Evolutionary conservation across 208 protist genomes (phyloP).

Genomic region (Wallacemonas sp.): DNA sequence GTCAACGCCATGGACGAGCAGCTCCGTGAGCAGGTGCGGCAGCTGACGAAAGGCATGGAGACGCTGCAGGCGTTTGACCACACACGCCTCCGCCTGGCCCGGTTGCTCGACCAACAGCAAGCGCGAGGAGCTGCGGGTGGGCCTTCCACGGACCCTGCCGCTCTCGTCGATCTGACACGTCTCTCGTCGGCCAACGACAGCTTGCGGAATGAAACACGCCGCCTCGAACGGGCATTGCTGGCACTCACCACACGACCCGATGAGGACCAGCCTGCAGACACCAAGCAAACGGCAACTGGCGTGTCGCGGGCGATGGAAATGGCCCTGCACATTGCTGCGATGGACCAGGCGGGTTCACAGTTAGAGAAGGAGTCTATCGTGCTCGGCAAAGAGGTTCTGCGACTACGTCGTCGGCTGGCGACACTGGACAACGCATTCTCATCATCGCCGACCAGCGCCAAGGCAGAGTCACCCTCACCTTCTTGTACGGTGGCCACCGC

Average conservation of each 20-base stretch:
- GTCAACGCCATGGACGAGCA: neutral
- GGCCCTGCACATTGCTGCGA: slow-evolving; percentile 20
- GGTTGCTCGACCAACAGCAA: slow-evolving; percentile 15
- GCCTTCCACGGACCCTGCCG: neutral
- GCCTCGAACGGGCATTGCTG: slow-evolving; percentile 7
- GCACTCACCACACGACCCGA: neutral
- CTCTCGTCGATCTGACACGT: neutral
- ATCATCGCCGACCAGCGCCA: neutral
- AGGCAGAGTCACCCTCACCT: neutral
- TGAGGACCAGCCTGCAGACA: neutral
- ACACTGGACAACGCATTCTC: neutral
- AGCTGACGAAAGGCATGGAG: neutral
- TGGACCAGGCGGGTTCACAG: slow-evolving; percentile 22
- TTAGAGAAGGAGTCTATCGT: slow-evolving; percentile 17
- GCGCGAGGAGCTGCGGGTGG: neutral
- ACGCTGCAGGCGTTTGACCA: neutral
- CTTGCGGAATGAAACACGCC: neutral
- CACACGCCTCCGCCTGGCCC: slow-evolving; percentile 16
- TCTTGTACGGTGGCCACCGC: neutral
- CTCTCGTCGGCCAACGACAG: slow-evolving; percentile 5
- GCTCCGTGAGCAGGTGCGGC: neutral
- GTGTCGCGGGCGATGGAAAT: neutral
- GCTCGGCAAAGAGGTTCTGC: slow-evolving; percentile 25
- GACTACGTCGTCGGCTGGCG: slow-evolving; percentile 19
- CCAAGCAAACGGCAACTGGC: neutral